Percentiles rank a stretch among this genome's conserved stretches.
phyloP scores from a whole-genome alignment of 345 rosid genomes.

The Lumnitzera racemosa region DNA sequence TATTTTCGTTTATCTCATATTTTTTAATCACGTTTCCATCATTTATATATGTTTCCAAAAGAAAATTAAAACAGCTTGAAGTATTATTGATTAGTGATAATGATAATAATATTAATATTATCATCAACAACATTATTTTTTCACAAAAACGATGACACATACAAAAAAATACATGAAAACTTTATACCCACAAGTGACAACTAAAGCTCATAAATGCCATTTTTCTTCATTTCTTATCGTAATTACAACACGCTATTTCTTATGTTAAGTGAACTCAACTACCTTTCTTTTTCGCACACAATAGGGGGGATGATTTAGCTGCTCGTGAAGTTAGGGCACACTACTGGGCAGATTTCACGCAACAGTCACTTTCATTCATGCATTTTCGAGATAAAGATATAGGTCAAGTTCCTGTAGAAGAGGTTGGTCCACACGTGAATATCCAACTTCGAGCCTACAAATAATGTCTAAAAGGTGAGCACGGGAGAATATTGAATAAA shows the following conservation, averaged over 20 bases:
- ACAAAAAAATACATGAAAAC: no score
- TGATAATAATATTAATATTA: no score
- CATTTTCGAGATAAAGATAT: not conserved
- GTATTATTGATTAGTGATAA: no score
- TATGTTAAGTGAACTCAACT: constrained; percentile 1
- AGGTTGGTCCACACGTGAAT: constrained; percentile 2
- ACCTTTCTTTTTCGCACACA: not conserved
- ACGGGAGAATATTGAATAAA: not conserved
- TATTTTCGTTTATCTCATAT: no score
- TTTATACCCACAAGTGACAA: no score
- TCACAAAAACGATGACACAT: no score
- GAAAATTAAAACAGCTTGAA: no score
- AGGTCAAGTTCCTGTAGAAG: not conserved
- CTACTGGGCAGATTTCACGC: not conserved
- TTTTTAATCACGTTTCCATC: no score
- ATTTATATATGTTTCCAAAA: no score
- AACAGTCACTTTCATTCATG: constrained; percentile 3
- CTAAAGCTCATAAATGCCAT: no score
- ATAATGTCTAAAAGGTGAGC: not conserved
- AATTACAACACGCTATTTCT: not conserved
- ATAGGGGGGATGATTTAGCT: not conserved
- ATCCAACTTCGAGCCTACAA: not conserved
- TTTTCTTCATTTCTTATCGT: no score
- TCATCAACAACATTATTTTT: no score
- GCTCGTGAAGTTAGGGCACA: constrained; percentile 8